Conservation (phyloP, 805 yeast genomes). For the Kuraishia hungarica region DNA sequence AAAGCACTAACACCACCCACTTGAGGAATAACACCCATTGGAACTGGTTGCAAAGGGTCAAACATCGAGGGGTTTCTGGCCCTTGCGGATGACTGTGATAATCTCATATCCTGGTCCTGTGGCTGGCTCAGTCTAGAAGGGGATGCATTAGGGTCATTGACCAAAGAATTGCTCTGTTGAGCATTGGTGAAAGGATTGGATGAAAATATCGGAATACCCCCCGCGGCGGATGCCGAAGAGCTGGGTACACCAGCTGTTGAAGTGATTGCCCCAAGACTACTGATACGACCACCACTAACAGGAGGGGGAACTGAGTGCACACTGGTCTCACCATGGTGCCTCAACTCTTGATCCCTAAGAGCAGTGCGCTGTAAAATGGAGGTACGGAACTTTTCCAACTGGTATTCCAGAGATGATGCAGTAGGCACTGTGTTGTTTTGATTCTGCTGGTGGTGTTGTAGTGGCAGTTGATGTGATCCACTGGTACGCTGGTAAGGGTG, state of each 20-base stretch:
- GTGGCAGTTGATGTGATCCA: too few species aligned
- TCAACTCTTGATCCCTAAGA: constrained; percentile 3
- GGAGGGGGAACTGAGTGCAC: constrained; percentile 2
- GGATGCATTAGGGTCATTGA: not conserved
- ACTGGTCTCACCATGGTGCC: not conserved
- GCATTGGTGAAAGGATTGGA: constrained; percentile 4
- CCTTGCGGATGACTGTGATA: constrained; percentile 13
- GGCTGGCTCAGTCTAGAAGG: not conserved
- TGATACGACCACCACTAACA: not conserved
- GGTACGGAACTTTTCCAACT: constrained; percentile 17
- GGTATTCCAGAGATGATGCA: constrained; percentile 5
- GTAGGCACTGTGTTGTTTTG: not conserved
- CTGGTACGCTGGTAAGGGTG: too few species aligned
- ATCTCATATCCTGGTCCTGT: not conserved
- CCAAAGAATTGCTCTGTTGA: not conserved
- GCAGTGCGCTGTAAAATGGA: constrained; percentile 16
- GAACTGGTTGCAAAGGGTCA: constrained; percentile 22
- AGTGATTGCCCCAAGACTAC: not conserved
- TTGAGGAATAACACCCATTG: constrained; percentile 1
- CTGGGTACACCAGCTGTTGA: not conserved
- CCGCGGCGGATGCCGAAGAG: not conserved
- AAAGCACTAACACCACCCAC: not conserved
- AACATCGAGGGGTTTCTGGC: constrained; percentile 32
- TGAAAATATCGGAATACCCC: constrained; percentile 3
- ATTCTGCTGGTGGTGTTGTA: not conserved